Conservation (phyloP, 1,139 yeast species). For the Debaryomyces sp. region DNA sequence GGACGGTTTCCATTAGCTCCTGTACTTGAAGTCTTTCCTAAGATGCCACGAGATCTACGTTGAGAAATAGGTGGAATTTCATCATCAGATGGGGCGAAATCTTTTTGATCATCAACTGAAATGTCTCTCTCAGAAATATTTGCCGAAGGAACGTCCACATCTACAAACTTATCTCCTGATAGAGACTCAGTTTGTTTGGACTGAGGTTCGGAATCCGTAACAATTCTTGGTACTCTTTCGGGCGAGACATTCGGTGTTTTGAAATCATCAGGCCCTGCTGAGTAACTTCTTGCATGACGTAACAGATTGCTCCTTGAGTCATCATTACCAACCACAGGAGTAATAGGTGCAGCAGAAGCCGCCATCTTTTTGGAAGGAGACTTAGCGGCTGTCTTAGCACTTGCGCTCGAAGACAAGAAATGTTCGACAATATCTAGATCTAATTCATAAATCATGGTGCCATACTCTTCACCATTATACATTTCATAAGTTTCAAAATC, state of each 20-base stretch:
- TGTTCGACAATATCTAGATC: conserved; percentile 48
- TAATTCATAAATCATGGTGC: conserved; percentile 66
- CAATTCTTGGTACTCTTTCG: conserved; percentile 19
- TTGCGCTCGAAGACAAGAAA: conserved; percentile 24
- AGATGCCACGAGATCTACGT: background rate
- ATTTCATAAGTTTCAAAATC: conserved; percentile 53
- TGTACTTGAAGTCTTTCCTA: background rate
- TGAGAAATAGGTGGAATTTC: background rate
- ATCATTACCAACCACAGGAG: conserved; percentile 13
- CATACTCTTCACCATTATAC: conserved; percentile 49
- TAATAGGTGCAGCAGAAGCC: conserved; percentile 14
- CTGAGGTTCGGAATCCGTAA: conserved; percentile 2
- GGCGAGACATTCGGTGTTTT: conserved; percentile 46
- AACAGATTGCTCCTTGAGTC: background rate
- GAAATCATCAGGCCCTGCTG: conserved; percentile 48
- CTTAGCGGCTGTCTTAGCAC: conserved; percentile 15
- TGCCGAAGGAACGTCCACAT: conserved; percentile 28
- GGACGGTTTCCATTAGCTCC: background rate
- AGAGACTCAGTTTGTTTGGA: background rate
- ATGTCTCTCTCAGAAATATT: conserved; percentile 25
- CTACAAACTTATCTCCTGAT: conserved; percentile 28
- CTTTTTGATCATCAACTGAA: conserved; percentile 19
- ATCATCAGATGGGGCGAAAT: conserved; percentile 6
- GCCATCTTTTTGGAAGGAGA: conserved; percentile 12
- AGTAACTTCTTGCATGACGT: conserved; percentile 42